Conservation (phyloP, 2,329 filamentous ascomycete species). For the Xylariaceae sp. region DNA sequence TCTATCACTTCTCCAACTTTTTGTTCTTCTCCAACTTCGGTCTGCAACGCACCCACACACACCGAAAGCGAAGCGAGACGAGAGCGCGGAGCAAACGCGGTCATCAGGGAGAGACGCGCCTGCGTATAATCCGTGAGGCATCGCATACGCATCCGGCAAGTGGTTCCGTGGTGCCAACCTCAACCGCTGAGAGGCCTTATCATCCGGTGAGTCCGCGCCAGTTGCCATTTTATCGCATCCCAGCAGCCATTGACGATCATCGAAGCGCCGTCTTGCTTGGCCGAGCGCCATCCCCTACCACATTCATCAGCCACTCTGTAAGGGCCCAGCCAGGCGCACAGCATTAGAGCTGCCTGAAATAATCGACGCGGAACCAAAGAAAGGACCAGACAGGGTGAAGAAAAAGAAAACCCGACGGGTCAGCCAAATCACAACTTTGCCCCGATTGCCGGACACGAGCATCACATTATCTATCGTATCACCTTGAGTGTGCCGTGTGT, state of each 20-base stretch:
- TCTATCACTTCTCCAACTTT: background rate
- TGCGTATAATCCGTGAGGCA: conserved; percentile 5
- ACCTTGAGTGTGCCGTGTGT: background rate
- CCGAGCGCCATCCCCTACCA: background rate
- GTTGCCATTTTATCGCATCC: background rate
- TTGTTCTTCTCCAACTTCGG: background rate
- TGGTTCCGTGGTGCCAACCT: background rate
- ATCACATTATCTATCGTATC: conserved; percentile 1
- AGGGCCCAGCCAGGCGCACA: background rate
- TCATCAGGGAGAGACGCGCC: background rate
- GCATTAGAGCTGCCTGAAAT: background rate
- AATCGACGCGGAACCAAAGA: background rate
- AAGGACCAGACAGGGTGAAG: conserved; percentile 8
- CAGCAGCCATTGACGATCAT: background rate
- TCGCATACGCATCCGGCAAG: background rate
- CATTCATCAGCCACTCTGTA: background rate
- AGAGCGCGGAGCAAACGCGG: background rate
- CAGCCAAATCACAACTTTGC: background rate
- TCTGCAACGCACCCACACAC: background rate
- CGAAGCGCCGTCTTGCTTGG: conserved; percentile 1
- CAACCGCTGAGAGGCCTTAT: conserved; percentile 3
- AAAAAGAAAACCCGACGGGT: conserved; percentile 4
- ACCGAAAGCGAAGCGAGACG: background rate
- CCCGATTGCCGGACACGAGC: conserved; percentile 2
- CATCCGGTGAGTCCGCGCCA: conserved; percentile 3